Conservation (phyloP, 257 asterid species). For the Scutellaria galericulata region DNA sequence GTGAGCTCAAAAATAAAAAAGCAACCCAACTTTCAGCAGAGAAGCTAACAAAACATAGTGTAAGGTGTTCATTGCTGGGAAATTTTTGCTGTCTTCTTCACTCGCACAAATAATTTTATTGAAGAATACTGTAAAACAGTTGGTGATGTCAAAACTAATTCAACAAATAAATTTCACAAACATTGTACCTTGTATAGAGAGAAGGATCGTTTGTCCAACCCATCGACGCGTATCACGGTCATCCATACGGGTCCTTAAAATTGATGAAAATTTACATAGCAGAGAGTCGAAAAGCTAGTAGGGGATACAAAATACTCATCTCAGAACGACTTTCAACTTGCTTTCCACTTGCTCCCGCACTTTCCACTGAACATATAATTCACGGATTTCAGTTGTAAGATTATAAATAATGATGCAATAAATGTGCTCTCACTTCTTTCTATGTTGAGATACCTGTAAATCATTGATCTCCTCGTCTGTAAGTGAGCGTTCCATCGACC, state of each 20-base stretch:
- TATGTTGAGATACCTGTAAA: slow-evolving; percentile 66
- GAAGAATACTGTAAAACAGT: not conserved
- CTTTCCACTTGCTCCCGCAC: slow-evolving; percentile 86
- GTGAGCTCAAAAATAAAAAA: too few species aligned
- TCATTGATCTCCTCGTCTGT: slow-evolving; percentile 94
- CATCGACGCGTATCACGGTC: not conserved
- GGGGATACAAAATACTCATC: slow-evolving; percentile 49
- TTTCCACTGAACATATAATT: slow-evolving; percentile 61
- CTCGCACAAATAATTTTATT: not conserved
- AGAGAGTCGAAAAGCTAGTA: not conserved
- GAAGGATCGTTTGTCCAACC: not conserved
- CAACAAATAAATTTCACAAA: not conserved
- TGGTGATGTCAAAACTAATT: not conserved
- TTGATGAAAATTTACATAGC: slow-evolving; percentile 21
- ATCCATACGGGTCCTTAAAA: slow-evolving; percentile 14
- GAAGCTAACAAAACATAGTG: too few species aligned
- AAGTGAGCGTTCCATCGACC: slow-evolving; percentile 96
- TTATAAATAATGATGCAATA: not conserved
- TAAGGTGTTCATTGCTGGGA: too few species aligned
- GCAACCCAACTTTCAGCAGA: too few species aligned
- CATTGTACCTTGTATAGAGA: slow-evolving; percentile 17
- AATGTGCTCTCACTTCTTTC: not conserved
- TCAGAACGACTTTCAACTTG: slow-evolving; percentile 81
- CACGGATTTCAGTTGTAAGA: not conserved
- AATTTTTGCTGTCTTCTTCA: not conserved